Conservation (phyloP, 179 eudicot genomes). For the Kewa caespitosa region DNA sequence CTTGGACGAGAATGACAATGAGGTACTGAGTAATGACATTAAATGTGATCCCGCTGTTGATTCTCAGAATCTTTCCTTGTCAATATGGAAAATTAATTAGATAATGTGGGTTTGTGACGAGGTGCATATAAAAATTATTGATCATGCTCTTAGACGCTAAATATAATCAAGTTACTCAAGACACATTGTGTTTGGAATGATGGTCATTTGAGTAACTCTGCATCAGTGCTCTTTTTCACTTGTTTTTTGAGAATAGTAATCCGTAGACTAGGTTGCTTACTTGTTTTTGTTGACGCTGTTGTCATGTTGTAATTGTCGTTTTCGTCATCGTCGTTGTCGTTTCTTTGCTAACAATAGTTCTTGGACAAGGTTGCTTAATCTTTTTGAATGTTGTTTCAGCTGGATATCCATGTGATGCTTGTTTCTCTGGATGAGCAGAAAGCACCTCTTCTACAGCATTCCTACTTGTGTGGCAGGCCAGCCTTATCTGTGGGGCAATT, state of each 20-base stretch:
- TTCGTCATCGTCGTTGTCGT: too few species aligned
- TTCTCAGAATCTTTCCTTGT: background rate
- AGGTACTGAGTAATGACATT: constrained; percentile 37
- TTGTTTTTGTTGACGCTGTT: too few species aligned
- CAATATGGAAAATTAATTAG: background rate
- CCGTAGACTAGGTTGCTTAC: too few species aligned
- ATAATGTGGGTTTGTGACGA: background rate
- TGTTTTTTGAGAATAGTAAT: too few species aligned
- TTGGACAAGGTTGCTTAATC: constrained; percentile 17
- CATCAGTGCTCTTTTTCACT: background rate
- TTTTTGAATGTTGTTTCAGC: constrained; percentile 39
- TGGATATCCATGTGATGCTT: constrained; percentile 51
- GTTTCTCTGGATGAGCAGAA: constrained; percentile 51
- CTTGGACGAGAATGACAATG: constrained; percentile 44
- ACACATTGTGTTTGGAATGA: too few species aligned
- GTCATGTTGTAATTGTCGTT: too few species aligned
- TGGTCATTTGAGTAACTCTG: background rate
- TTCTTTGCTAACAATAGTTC: background rate
- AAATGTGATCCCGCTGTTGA: background rate
- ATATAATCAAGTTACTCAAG: background rate
- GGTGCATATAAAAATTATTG: background rate
- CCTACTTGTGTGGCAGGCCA: constrained; percentile 51
- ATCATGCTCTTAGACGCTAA: too few species aligned
- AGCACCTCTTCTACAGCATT: constrained; percentile 37
- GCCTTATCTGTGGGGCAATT: constrained; percentile 49